These are phyloP conservation scores for Alloteropsis semialata DNA, from an alignment of 176 grass and related monocot genomes.

Conservation along the genomic window DNA sequence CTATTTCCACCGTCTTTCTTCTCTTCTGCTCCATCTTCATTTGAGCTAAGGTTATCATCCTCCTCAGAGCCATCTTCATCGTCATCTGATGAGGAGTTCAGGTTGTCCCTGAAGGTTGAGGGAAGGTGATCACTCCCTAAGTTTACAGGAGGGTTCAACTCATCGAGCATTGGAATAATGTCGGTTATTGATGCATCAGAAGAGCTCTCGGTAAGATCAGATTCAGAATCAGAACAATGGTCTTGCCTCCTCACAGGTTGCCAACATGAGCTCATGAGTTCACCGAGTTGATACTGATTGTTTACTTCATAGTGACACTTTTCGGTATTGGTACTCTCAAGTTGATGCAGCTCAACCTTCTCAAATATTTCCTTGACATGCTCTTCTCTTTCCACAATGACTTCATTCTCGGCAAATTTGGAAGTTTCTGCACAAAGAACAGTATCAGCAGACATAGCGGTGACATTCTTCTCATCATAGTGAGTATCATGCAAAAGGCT, in stretches of 20 bases:
- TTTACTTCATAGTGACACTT: neutral
- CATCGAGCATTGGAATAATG: slow-evolving; percentile 73
- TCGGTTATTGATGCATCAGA: slow-evolving; percentile 63
- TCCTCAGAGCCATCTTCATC: slow-evolving; percentile 32
- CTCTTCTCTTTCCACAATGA: slow-evolving; percentile 21
- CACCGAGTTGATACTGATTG: slow-evolving; percentile 40
- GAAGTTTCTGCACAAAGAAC: slow-evolving; percentile 3
- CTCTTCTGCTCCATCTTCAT: slow-evolving; percentile 21
- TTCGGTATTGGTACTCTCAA: neutral
- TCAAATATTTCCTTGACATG: neutral
- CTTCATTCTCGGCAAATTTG: neutral
- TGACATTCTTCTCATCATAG: neutral
- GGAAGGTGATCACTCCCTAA: slow-evolving; percentile 16
- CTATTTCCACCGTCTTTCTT: slow-evolving; percentile 25
- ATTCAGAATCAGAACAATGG: slow-evolving; percentile 41
- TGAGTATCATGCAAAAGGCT: slow-evolving; percentile 3
- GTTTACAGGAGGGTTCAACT: slow-evolving; percentile 42
- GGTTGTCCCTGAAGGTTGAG: slow-evolving; percentile 1
- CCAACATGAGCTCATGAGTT: slow-evolving; percentile 58
- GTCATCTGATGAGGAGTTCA: slow-evolving; percentile 32
- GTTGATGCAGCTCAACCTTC: slow-evolving; percentile 9
- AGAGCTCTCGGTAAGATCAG: slow-evolving; percentile 52
- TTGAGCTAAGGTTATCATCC: slow-evolving; percentile 25
- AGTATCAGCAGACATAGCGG: neutral
- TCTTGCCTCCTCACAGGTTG: slow-evolving; percentile 43